Base-by-base conservation (phyloP, 2,329 filamentous ascomycete species). In the Pseudocercospora fijiensis region DNA sequence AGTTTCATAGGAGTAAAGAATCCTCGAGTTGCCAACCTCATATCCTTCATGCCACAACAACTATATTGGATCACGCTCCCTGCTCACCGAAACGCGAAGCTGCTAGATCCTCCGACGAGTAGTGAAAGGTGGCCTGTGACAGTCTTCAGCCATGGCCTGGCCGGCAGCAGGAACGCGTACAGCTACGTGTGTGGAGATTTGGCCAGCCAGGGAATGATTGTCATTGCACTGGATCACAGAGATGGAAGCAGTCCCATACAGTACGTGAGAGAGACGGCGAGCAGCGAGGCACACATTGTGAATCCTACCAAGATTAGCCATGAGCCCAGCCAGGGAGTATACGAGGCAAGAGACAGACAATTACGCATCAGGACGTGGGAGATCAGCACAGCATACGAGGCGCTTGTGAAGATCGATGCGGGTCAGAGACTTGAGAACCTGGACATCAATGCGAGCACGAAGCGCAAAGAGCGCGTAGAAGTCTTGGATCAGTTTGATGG, bases 81-180 rank as follows among this genome's bases (percentile, higher is more conserved):
- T 5, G 89, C 86, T 26, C 82, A 86, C 68, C 88, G 90, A 69
- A 90, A 92, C 74, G 90, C 90, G 10, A 81, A 83, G 5, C 76
- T 93, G 7, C 82, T 87, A 41, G 73, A 77, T 30, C 75, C 80
- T 22, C 75, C 76, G 1, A 80, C 73, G 64, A 80, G 63, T 72
- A 86, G 63, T 63, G 79, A 81, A 61, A 81, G 86, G 78, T 95
- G 90, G 89, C 91, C 92, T 0, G 89, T 91, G 0, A 87, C 92
- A 80, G 82, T 96, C 66, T 96, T 96, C 77, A 95, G 91, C 1
- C 92, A 96, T 74, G 92, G 92, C 0, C 82, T 96, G 1, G 92
- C 90, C 41, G 92, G 92, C 41, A 88, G 86, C 64, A 85, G 90
- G 68, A 95, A 95, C 72, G 87, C 90, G 10, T 96, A 96, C 78